Evolutionary conservation across 768 basidiomycete species (phyloP), one percentile per base, ranked within the genome.

Genomic region (Termitomyces sp.): DNA sequence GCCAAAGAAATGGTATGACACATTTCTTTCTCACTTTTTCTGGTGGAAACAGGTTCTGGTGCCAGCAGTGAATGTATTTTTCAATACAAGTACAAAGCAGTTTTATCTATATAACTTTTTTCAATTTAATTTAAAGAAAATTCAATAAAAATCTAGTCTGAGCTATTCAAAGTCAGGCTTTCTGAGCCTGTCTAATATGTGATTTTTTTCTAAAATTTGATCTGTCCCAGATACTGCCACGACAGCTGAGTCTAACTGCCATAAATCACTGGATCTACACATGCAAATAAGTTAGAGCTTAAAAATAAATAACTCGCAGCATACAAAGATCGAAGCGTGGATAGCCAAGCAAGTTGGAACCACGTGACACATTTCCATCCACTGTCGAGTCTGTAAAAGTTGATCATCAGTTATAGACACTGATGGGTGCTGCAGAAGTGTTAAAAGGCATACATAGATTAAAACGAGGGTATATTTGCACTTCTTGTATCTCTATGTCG

Each of bases 271-370:
- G 58, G 44, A 22, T 63, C 59, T 61, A 20, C 48, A 22, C 20
- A 47, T 6, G n/a, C 24, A 39, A 47, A 13, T 58, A 31, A 42
- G 22, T 20, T 15, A 12, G 24, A 48, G 30, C 7, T n/a, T n/a
- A 15, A 16, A 9, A 20, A 48, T 4, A n/a, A 4, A 46, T 15
- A 9, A 8, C 22, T 3, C 5, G 22, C 31, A 18, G 54, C 77
- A 63, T 59, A 78, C 76, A 76, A 8, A 77, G 66, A 58, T 71
- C 60, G 48, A 75, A 60, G 37, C 58, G 42, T 11, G 66, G 70
- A 57, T 70, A 69, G 7, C 41, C 55, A 57, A 55, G 22, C 11
- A 3, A 33, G 34, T 42, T 31, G 9, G 27, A 5, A 20, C 18
- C 12, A 16, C 37, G 22, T 22, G 47, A 27, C 5, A 15, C 27